Percentiles rank a stretch among this genome's conserved stretches.
Evolutionary conservation across 257 asterid genomes (phyloP).

Genomic region (Mentha longifolia): DNA sequence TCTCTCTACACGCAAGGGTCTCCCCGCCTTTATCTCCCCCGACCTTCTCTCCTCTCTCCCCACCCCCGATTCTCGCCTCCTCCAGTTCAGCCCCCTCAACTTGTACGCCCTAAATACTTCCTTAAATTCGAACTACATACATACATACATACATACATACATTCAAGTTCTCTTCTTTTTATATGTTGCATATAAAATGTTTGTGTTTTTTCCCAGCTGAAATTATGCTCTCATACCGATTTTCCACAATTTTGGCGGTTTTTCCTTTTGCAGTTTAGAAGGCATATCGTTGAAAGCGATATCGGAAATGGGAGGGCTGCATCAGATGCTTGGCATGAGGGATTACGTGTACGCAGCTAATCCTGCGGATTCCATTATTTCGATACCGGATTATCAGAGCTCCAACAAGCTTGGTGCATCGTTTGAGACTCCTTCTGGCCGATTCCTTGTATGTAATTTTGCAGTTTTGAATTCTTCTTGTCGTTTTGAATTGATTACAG

Average conservation of each 20-base stretch:
- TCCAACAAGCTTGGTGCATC: conserved; percentile 81
- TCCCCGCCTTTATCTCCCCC: conserved; percentile 85
- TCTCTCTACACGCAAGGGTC: conserved; percentile 81
- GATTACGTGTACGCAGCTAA: conserved; percentile 68
- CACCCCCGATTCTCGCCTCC: conserved; percentile 69
- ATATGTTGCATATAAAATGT: conserved; percentile 28
- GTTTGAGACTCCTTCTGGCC: conserved; percentile 88
- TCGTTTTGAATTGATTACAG: conserved; percentile 3
- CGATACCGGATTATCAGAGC: conserved; percentile 72
- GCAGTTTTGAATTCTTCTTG: not conserved
- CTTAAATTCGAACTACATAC: not conserved
- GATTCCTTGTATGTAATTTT: conserved; percentile 56
- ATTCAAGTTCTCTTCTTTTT: too few relatives aligned
- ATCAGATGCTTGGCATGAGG: conserved; percentile 63
- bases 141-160: too few relatives aligned
- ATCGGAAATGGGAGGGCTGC: conserved; percentile 80
- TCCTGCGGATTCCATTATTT: conserved; percentile 73
- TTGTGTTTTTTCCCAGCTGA: conserved; percentile 32
- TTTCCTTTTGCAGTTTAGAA: conserved; percentile 59
- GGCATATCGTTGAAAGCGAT: conserved; percentile 67
- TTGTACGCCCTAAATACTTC: conserved; percentile 48
- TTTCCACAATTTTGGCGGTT: conserved; percentile 21
- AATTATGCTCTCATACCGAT: too few relatives aligned
- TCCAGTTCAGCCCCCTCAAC: conserved; percentile 85
- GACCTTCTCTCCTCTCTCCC: conserved; percentile 88